A percentile compares a stretch with the other conserved stretches of the same genome.
Conservation (phyloP, 2,329 filamentous ascomycete genomes). For the Colletotrichum salicis region DNA sequence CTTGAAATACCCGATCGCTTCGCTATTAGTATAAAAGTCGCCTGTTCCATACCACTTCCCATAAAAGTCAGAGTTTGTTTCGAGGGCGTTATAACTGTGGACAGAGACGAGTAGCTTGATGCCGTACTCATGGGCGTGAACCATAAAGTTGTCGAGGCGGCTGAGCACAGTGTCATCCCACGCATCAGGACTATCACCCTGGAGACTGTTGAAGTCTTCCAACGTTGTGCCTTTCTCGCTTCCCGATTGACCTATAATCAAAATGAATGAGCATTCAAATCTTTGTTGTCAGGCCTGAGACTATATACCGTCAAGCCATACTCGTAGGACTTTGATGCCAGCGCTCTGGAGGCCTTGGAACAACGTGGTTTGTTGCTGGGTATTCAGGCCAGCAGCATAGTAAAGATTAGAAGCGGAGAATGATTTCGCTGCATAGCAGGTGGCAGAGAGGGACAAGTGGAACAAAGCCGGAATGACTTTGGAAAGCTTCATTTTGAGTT, state of each 20-base stretch:
- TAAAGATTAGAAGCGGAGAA: conserved; percentile 42
- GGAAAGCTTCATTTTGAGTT: background rate
- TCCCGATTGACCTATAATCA: background rate
- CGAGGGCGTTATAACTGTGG: conserved; percentile 34
- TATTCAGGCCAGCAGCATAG: conserved; percentile 41
- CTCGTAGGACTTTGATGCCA: background rate
- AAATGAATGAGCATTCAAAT: too few species aligned
- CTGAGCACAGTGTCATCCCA: conserved; percentile 36
- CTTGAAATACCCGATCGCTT: conserved; percentile 32
- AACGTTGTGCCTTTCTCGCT: background rate
- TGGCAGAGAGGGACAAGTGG: background rate
- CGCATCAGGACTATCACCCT: conserved; percentile 21
- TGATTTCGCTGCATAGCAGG: conserved; percentile 12
- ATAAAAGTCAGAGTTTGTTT: conserved; percentile 25
- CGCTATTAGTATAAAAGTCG: conserved; percentile 29
- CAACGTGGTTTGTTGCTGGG: conserved; percentile 35
- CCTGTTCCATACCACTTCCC: conserved; percentile 35
- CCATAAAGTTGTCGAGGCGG: conserved; percentile 34
- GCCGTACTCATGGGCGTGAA: conserved; percentile 28
- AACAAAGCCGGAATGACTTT: background rate
- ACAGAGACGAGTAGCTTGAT: conserved; percentile 36
- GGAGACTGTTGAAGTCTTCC: background rate
- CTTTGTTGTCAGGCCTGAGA: background rate
- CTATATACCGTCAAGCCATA: background rate
- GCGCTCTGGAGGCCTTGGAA: conserved; percentile 36